Evolutionary conservation across 176 grass and related monocot species (phyloP).

Genomic region (Triticum dicoccoides): DNA sequence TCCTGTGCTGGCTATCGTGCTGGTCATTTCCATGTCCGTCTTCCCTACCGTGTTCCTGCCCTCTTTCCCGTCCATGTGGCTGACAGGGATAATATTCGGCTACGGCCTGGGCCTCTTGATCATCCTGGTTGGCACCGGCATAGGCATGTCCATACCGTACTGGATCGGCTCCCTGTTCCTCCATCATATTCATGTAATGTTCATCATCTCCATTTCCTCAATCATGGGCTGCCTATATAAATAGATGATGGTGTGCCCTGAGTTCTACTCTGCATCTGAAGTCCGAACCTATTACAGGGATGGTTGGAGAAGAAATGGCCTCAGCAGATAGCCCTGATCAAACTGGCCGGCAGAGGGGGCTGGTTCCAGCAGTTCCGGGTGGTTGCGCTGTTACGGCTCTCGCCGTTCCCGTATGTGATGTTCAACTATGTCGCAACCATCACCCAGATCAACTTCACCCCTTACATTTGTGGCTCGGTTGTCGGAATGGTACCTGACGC

Average conservation of each 20-base stretch:
- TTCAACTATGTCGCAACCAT: conserved; percentile 78
- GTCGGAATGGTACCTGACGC: conserved; percentile 88
- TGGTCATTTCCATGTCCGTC: conserved; percentile 70
- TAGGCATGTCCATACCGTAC: conserved; percentile 87
- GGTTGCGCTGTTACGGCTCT: conserved; percentile 61
- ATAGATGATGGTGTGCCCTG: not conserved
- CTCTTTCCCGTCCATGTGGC: conserved; percentile 88
- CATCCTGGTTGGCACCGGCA: conserved; percentile 74
- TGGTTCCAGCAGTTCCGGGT: conserved; percentile 91
- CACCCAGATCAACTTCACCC: conserved; percentile 62
- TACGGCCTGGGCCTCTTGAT: conserved; percentile 87
- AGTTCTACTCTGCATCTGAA: conserved; percentile 16
- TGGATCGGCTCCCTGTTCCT: conserved; percentile 74
- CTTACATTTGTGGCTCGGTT: conserved; percentile 82
- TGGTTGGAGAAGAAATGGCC: conserved; percentile 93
- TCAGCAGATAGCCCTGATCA: conserved; percentile 64
- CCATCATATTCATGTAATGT: conserved; percentile 63
- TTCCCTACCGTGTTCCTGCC: conserved; percentile 78
- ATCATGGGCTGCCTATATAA: not conserved
- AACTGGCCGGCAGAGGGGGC: conserved; percentile 58
- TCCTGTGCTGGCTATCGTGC: conserved; percentile 62
- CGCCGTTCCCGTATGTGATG: conserved; percentile 81
- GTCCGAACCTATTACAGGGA: conserved; percentile 33
- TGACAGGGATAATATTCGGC: conserved; percentile 90
- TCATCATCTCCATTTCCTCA: not conserved